Percentiles rank a stretch among this genome's conserved stretches.
These are phyloP conservation scores for Ogataea pilisensis DNA, from an alignment of 805 yeast genomes.

Conservation along the genomic window DNA sequence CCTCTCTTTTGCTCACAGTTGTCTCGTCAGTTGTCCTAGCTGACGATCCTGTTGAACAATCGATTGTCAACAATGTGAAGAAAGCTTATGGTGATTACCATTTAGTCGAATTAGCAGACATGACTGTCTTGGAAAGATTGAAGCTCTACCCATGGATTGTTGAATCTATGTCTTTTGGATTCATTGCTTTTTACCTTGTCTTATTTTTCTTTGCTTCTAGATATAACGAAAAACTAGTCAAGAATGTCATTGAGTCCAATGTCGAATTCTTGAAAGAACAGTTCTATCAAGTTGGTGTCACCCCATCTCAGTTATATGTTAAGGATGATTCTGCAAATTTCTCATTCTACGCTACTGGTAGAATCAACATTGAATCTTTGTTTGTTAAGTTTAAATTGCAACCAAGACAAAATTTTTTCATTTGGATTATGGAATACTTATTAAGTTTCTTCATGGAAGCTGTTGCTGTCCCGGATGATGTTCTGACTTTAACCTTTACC, in stretches of 20 bases:
- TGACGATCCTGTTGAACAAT: conserved; percentile 1
- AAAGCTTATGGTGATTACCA: not conserved
- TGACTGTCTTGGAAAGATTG: conserved; percentile 60
- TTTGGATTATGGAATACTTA: conserved; percentile 59
- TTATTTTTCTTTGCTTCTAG: conserved; percentile 56
- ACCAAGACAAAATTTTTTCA: conserved; percentile 76
- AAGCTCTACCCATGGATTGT: conserved; percentile 67
- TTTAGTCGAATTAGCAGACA: conserved; percentile 27
- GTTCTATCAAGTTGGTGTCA: conserved; percentile 75
- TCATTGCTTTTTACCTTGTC: conserved; percentile 45
- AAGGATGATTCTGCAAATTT: conserved; percentile 62
- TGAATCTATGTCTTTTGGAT: conserved; percentile 54
- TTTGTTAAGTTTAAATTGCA: conserved; percentile 58
- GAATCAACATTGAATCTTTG: conserved; percentile 67
- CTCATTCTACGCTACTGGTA: conserved; percentile 81
- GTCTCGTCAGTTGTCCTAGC: conserved; percentile 1
- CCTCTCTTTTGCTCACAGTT: not conserved
- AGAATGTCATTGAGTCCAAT: conserved; percentile 42
- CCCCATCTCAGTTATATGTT: conserved; percentile 41
- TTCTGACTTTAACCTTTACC: conserved; percentile 56
- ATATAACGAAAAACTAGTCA: conserved; percentile 55
- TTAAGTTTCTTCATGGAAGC: conserved; percentile 56
- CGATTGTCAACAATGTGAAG: not conserved
- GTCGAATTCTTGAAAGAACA: conserved; percentile 54
- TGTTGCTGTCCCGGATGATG: conserved; percentile 52